Conservation (phyloP, 2,329 filamentous ascomycete species). For the Corynespora cassiicola region DNA sequence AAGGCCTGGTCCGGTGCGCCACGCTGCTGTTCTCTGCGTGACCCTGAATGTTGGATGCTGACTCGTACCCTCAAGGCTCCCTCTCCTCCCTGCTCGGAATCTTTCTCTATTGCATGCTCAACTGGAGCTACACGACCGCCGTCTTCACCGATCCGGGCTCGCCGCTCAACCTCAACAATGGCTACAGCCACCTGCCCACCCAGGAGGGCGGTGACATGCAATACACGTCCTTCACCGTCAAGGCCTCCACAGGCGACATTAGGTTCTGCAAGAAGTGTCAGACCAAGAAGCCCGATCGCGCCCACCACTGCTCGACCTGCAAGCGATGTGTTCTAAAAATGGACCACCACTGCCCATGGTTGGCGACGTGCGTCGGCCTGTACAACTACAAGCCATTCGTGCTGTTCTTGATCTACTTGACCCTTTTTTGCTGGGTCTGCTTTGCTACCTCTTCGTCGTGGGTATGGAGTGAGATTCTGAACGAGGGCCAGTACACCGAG, state of each 20-base stretch:
- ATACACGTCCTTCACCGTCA: slow-evolving; percentile 85
- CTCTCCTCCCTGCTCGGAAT: slow-evolving; percentile 69
- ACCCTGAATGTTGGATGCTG: slow-evolving; percentile 3
- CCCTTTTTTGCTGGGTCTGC: slow-evolving; percentile 80
- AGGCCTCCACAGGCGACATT: slow-evolving; percentile 78
- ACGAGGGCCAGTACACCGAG: slow-evolving; percentile 73
- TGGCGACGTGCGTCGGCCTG: slow-evolving; percentile 92
- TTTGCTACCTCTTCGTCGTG: slow-evolving; percentile 80
- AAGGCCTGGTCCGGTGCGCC: slow-evolving; percentile 44
- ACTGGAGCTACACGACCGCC: slow-evolving; percentile 88
- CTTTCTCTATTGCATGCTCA: slow-evolving; percentile 77
- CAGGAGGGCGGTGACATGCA: slow-evolving; percentile 61
- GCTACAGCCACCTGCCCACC: slow-evolving; percentile 85
- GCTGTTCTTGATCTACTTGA: slow-evolving; percentile 89
- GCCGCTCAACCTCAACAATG: slow-evolving; percentile 57
- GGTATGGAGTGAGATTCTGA: slow-evolving; percentile 84
- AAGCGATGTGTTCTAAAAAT: slow-evolving; percentile 96
- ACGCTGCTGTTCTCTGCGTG: neutral
- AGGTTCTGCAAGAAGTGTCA: slow-evolving; percentile 95
- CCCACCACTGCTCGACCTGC: slow-evolving; percentile 70
- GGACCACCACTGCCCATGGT: slow-evolving; percentile 99
- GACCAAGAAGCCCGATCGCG: slow-evolving; percentile 13
- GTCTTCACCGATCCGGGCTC: slow-evolving; percentile 91
- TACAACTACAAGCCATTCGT: slow-evolving; percentile 96
- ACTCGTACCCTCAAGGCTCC: slow-evolving; percentile 45